Evolutionary conservation across 2,329 filamentous ascomycete genomes (phyloP), one percentile per base, ranked within the genome.

Genomic region (Xylaria sp.): DNA sequence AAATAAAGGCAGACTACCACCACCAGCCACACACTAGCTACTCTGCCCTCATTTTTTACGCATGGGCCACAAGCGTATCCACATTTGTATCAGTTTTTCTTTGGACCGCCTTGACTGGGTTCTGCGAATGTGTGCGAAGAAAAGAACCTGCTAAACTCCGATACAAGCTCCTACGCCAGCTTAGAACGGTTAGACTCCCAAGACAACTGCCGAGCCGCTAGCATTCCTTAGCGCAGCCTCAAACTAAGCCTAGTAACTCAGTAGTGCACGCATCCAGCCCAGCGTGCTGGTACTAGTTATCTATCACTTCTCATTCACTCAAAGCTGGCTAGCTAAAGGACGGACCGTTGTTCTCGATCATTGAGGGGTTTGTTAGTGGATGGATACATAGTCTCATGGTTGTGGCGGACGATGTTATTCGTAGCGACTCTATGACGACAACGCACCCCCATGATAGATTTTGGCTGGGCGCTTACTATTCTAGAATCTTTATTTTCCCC

Each of bases 381-480:
- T 17, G 7, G 26, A 33, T 3, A 53, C n/a, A 17, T 54, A 2
- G 6, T 33, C 28, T n/a, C 6, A 33, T 53, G 2, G 4, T 33
- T n/a, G 49, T n/a, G 26, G 26, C 7, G 49, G 6, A 20, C 11
- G 7, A 9, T 15, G 51, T 36, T 10, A 15, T 54, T 54, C 31
- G 31, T 54, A 13, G 51, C 31, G 20, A 38, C 17, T 31, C 51
- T 56, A 38, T 23, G 33, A 56, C 31, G 33, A 23, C 31, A 56
- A 56, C 26, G 46, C 23, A 31, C 6, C 23, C 44, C 33, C 11
- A 11, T 48, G 20, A 28, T 15, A 26, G 40, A 33, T 17, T 60
- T 31, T 31, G 13, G 13, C 51, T 53, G 3, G 26, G 31, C 46
- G 65, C 65, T 64, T 67, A 67, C 65, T 67, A 64, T 33, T 60